Evolutionary conservation across 2,329 filamentous ascomycete genomes (phyloP), one percentile per base, ranked within the genome.

Genomic region (Elsinoe batatas): DNA sequence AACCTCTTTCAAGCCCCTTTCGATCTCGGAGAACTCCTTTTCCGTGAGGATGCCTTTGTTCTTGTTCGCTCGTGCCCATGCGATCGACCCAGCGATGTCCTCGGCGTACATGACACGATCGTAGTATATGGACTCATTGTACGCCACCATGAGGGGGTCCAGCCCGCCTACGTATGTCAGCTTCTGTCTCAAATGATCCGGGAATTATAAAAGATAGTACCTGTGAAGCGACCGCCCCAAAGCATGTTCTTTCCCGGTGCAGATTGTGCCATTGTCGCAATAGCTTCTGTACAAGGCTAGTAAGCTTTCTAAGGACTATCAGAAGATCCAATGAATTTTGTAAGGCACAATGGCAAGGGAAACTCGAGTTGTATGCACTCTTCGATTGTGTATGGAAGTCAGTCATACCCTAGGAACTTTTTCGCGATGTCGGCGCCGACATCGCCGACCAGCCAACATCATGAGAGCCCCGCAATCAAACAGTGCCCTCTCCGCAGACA

Each of bases 101-200:
- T 93, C 81, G 58, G 82, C 82, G 74, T 88, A 88, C 64, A 95
- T 83, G 54, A 78, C 76, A 61, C 83, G 82, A 71, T 95, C 89
- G 71, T 86, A 91, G 67, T 81, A 82, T 63, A 95, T 85, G 54
- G 81, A 85, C 64, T 84, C 83, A 69, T 95, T 95, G 76, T 91
- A 95, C 62, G 85, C 78, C 59, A 83, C 79, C 88, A 95, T 95
- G 53, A 94, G 79, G 54, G 88, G 87, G 72, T 94, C 88, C 62
- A 91, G 81, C 63, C 81, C 85, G 75, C 88, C 87, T 87, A 64
- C 7, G 18, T 3, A 7, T 11, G n/a, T 54, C 18, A 54, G 17
- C 20, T 11, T 42, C 3, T 2, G 20, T 22, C 18, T 32, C 12
- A 10, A 5, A 30, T 1, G 11, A 15, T 17, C 6, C 46, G 35